Conservation (phyloP, 441 rosid species). For the Macaranga tanarius region DNA sequence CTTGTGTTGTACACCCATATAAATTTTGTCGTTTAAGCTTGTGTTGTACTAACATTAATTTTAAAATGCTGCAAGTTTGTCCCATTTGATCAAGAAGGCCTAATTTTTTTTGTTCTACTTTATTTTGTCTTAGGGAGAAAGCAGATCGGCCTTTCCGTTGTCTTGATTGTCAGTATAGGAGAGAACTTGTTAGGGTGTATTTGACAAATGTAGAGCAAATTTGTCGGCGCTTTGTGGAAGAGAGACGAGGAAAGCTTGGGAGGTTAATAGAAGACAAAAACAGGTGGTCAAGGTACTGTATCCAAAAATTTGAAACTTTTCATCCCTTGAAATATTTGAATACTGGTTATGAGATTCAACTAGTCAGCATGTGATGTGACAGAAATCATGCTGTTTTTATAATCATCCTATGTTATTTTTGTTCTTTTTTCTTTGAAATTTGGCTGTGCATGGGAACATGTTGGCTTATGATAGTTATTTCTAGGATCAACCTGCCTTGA, state of each 20-base stretch:
- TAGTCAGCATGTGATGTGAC: not conserved
- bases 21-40: not conserved
- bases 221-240: conserved; percentile 89
- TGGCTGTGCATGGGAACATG: not conserved
- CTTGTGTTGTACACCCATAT: not conserved
- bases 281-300: conserved; percentile 84
- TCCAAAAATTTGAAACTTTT: conserved; percentile 2
- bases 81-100: not conserved
- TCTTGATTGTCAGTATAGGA: conserved; percentile 87
- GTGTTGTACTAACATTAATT: not conserved
- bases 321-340: not conserved
- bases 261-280: conserved; percentile 80
- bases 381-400: not conserved
- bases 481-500: not conserved
- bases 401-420: not conserved
- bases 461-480: not conserved
- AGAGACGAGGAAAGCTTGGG: conserved; percentile 75
- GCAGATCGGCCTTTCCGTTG: conserved; percentile 95
- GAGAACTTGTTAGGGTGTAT: conserved; percentile 96
- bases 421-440: not conserved
- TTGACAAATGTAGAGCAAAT: conserved; percentile 82
- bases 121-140: conserved; percentile 61
- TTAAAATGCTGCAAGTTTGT: not conserved
- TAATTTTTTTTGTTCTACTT: conserved; percentile 14
- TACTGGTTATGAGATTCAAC: not conserved